Base-by-base conservation (phyloP, 2,329 filamentous ascomycete species). In the Trichoderma polysporum region DNA sequence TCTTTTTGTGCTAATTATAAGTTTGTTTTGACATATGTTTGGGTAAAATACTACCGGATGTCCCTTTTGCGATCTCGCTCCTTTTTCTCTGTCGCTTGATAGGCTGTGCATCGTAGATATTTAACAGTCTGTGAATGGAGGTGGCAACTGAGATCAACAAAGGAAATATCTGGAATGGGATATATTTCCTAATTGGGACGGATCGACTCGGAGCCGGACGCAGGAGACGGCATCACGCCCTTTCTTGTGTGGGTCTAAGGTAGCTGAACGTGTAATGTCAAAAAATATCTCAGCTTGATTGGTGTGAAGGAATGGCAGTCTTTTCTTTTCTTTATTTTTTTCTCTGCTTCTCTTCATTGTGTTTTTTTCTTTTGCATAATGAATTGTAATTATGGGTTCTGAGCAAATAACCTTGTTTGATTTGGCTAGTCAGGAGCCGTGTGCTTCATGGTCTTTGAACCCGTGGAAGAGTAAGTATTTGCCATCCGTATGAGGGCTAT, bases 381-480 rank as follows among this genome's bases (percentile, higher is more conserved):
- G 64, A 71, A 31, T 6, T 31, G 19, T 29, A 57, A 79, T 79
- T 77, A 67, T 76, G 33, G 69, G 76, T 1, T 45, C 60, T 45
- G 69, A 72, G 4, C 76, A 80, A 50, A 79, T 89, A 41, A 78
- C 85, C 9, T 75, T 92, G 1, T 90, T 86, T 70, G 90, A 92
- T 74, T 76, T 92, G 2, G 85, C 88, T 2, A 87, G 81, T 76
- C 84, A 81, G 73, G 77, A 70, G 27, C 74, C 79, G 22, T 79
- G 79, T 17, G 75, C 79, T 45, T 77, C 77, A 8, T 92, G 90
- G 90, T 90, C 88, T 1, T 78, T 86, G 53, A 92, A 92, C 74
- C 85, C 89, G 0, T 92, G 89, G 89, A 92, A 90, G 78, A 63
- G 60, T 63, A 53, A 41, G 17, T 39, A 33, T 19, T 12, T 25